Percentiles rank a stretch among this genome's conserved stretches.
These are phyloP conservation scores for Gaillardinia entomophila DNA, from an alignment of 805 yeast species.

Conservation along the genomic window DNA sequence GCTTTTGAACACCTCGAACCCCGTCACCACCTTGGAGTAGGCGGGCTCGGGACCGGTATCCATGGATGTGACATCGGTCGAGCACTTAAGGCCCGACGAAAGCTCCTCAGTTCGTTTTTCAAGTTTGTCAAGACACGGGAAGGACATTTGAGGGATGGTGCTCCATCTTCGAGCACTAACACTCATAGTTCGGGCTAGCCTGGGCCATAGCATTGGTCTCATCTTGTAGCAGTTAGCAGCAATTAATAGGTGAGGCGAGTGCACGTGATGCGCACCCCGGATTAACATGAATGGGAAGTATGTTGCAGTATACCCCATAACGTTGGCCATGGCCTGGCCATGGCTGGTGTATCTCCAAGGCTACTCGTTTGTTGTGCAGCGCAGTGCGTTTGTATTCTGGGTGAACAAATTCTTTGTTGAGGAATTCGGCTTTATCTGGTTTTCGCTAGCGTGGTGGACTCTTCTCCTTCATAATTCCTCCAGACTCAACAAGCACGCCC, in stretches of 20 bases:
- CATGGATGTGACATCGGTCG: constrained; percentile 22
- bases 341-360: constrained; percentile 7
- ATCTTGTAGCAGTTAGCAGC: neutral
- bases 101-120: constrained; percentile 48
- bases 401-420: constrained; percentile 18
- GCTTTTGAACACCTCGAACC: constrained; percentile 56
- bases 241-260: constrained; percentile 2
- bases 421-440: constrained; percentile 25
- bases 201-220: neutral
- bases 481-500: constrained; percentile 1
- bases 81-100: constrained; percentile 12
- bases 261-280: constrained; percentile 7
- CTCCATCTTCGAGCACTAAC: neutral
- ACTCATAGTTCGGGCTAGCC: neutral
- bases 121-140: constrained; percentile 80
- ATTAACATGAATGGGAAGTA: neutral
- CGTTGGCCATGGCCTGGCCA: constrained; percentile 18
- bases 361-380: constrained; percentile 8
- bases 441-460: constrained; percentile 14
- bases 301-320: constrained; percentile 3
- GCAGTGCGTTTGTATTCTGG: constrained; percentile 6
- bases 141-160: constrained; percentile 64
- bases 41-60: constrained; percentile 84
- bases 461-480: constrained; percentile 5
- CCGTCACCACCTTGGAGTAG: constrained; percentile 62